Base-by-base conservation (phyloP, 495 filamentous ascomycete genomes). In the Chaetomidium leptoderma region DNA sequence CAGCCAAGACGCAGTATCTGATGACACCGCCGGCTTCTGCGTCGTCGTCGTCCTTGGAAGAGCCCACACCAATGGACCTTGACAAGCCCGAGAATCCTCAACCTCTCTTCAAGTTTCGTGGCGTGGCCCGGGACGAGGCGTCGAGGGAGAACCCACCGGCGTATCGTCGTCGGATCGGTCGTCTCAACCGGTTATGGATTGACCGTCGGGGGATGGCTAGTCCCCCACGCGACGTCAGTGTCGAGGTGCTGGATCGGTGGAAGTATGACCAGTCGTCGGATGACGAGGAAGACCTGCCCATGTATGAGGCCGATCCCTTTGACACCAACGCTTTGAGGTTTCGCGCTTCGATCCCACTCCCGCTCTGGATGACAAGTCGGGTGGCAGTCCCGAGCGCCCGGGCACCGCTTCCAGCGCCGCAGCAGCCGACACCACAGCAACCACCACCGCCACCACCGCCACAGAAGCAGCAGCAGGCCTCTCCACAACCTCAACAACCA, bases 21-120 rank as follows among this genome's bases (percentile, higher is more conserved):
- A 88, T 91, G 64, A 95, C 91, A 23, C 92, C 92, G 14, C 92
- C 92, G 53, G 85, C 89, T 32, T 90, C 88, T 57, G 83, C 85
- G 52, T 83, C 86, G 40, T 87, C 86, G 10, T 86, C 81, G 55
- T 81, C 83, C 51, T 48, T 73, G 58, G 78, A 80, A 37, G 81
- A 68, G 57, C 69, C 71, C 30, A 68, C 50, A 39, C 69, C 60
- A 10, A 69, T 69, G 70, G 69, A 71, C 36, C 65, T 65, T 60
- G 75, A 69, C 63, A 74, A 70, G 65, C 66, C 59, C 33, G 40
- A 66, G 24, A 57, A 65, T 29, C 55, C 43, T 37, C 58, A 47
- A 32, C 61, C 60, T 19, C 57, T 63, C 53, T 61, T 71, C 62
- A 66, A 69, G 29, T 74, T 75, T 43, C 67, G 66, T 24, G 73